Base-by-base conservation (phyloP, 331 rosid species). In the Spiraea crenata region DNA sequence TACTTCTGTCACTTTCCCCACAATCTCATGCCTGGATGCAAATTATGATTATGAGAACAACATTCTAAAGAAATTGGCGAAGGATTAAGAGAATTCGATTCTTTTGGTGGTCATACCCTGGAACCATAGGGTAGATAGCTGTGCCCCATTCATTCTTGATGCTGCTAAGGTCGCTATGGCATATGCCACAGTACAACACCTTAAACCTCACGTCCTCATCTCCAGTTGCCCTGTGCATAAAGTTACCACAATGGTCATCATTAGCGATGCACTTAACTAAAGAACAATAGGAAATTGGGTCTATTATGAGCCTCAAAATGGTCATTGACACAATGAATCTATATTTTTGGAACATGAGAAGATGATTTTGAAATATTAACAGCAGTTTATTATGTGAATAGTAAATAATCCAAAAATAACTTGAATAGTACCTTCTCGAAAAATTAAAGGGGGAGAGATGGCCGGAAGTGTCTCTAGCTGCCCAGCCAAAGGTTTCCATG, bases 161-260 rank as follows among this genome's bases (percentile, higher is more conserved):
- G 51, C 35, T 62, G 52, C 82, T 81, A 55, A 87, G 76, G 35
- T 84, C 87, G 0, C 81, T 17, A 60, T 84, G 92, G 64, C 92
- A 84, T 39, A 87, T 76, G 12, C 89, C 89, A 65, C 67, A 77
- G 57, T 82, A 87, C 51, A 84, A 71, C 55, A 87, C 78, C 51
- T 76, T 76, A 4, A 84, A 49, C n/a, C 81, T 82, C 34, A 87
- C 83, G 61, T 87, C 92, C 4, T 74, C 63, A 3, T 78, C 85
- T 16, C 81, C 82, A 5, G 82, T 87, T 75, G 17, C 70, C 66
- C 89, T 84, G 77, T 39, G 35, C 42, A 3, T 9, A 57, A 9
- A 3, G 11, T 25, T 25, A 25, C 31, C 31, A 25, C 31, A 25
- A 25, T 25, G 31, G 31, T 25, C 31, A 25, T 25, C 31, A 25